Percentiles rank a stretch among this genome's conserved stretches.
Conservation (phyloP, 805 yeast genomes). For the Metschnikowia proteae region DNA sequence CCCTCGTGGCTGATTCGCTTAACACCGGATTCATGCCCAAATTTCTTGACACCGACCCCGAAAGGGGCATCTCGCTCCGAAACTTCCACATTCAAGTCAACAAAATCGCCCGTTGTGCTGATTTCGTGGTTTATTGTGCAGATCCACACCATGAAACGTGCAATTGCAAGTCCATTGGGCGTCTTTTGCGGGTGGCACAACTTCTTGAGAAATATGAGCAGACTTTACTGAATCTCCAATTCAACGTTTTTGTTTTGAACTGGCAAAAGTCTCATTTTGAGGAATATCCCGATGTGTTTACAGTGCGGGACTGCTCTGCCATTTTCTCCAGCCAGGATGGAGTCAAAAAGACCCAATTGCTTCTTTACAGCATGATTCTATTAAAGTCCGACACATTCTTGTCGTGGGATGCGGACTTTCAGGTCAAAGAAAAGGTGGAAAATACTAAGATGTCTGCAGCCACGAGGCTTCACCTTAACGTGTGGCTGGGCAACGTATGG, state of each 20-base stretch:
- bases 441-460: conserved; percentile 82
- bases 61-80: conserved; percentile 69
- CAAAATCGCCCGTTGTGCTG: conserved; percentile 72
- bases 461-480: conserved; percentile 47
- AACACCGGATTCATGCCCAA: conserved; percentile 45
- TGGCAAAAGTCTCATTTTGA: conserved; percentile 1
- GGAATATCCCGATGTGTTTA: conserved; percentile 9
- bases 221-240: conserved; percentile 6
- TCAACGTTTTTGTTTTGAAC: conserved; percentile 22
- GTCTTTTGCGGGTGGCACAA: conserved; percentile 40
- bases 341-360: conserved; percentile 20
- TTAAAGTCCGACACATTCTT: conserved; percentile 11
- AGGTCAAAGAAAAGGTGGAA: conserved; percentile 75
- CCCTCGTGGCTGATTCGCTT: conserved; percentile 41
- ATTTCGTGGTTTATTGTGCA: conserved; percentile 61
- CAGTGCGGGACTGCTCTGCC: conserved; percentile 12
- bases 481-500: conserved; percentile 83
- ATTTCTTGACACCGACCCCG: conserved; percentile 63
- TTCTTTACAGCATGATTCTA: conserved; percentile 8
- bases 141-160: conserved; percentile 3
- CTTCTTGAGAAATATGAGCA: conserved; percentile 14
- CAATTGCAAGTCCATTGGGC: conserved; percentile 21
- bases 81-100: conserved; percentile 84
- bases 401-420: conserved; percentile 64
- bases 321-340: conserved; percentile 12